Evolutionary conservation across 2,329 filamentous ascomycete genomes (phyloP).

Genomic region (Colletotrichum sp.): DNA sequence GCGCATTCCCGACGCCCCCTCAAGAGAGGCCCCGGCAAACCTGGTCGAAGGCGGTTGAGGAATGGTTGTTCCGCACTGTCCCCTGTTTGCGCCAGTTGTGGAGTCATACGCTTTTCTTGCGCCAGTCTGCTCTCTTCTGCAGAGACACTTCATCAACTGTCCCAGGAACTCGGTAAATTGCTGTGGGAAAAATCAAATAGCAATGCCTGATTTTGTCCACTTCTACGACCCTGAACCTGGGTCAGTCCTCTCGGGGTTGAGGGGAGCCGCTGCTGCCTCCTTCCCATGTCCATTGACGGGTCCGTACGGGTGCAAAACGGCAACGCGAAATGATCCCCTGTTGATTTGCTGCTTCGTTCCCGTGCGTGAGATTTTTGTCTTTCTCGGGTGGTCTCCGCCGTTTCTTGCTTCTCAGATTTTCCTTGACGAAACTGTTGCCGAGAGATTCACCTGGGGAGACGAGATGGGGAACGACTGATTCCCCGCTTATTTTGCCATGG

Average conservation of each 20-base stretch:
- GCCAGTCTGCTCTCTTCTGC: neutral
- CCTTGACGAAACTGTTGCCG: neutral
- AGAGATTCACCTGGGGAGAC: neutral
- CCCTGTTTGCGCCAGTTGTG: neutral
- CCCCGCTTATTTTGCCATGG: neutral
- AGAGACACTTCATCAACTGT: conserved; percentile 19
- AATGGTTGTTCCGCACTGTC: neutral
- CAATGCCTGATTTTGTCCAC: neutral
- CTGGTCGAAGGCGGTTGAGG: neutral
- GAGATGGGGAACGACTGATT: neutral
- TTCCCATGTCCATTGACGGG: neutral
- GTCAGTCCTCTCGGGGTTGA: neutral
- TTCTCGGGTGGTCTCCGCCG: neutral
- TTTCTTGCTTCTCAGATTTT: neutral
- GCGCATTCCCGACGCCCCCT: neutral
- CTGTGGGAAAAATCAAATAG: neutral
- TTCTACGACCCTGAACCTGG: neutral
- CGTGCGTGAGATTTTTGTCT: neutral
- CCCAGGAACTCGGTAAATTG: conserved; percentile 18
- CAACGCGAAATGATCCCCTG: neutral
- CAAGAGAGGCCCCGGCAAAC: neutral
- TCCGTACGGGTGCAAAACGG: neutral
- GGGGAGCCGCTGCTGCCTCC: neutral
- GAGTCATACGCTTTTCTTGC: neutral
- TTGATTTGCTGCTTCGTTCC: neutral